phyloP scores from a whole-genome alignment of 495 filamentous ascomycete genomes.

The Daldinia loculata region DNA sequence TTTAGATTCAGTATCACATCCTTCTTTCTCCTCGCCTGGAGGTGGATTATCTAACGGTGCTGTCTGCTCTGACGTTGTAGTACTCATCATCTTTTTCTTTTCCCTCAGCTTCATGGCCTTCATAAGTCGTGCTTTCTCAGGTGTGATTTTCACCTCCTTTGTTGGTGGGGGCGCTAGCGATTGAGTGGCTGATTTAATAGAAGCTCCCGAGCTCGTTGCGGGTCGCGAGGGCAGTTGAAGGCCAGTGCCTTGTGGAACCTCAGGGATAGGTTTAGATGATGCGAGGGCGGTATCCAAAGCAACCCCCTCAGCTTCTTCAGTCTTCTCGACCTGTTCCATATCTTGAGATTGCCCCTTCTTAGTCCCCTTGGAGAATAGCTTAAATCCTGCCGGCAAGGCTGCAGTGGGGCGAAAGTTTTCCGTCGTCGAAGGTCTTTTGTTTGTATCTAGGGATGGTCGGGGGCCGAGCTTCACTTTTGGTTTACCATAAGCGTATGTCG shows the following conservation, averaged over 20 bases:
- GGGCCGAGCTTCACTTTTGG: conserved; percentile 86
- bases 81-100: conserved; percentile 75
- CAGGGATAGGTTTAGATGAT: conserved; percentile 35
- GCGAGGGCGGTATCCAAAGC: conserved; percentile 28
- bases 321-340: conserved; percentile 32
- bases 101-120: conserved; percentile 87
- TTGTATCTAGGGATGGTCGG: conserved; percentile 76
- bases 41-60: conserved; percentile 8
- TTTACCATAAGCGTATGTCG: conserved; percentile 64
- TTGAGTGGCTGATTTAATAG: conserved; percentile 54
- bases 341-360: conserved; percentile 53
- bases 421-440: conserved; percentile 70
- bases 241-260: conserved; percentile 41
- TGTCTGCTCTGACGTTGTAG: conserved; percentile 35
- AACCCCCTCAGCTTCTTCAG: conserved; percentile 44
- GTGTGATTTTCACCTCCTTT: conserved; percentile 73
- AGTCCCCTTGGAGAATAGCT: conserved; percentile 56
- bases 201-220: conserved; percentile 62
- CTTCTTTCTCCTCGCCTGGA: conserved; percentile 32
- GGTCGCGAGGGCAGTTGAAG: conserved; percentile 54
- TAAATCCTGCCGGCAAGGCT: conserved; percentile 67
- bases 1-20: conserved; percentile 34
- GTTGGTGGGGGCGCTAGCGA: conserved; percentile 46
- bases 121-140: conserved; percentile 90
- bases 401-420: conserved; percentile 75